Percentiles rank a stretch among this genome's conserved stretches.
These are phyloP conservation scores for Phaeodactylum tricornutum DNA, from an alignment of 108 stramenopile species.

Conservation along the genomic window DNA sequence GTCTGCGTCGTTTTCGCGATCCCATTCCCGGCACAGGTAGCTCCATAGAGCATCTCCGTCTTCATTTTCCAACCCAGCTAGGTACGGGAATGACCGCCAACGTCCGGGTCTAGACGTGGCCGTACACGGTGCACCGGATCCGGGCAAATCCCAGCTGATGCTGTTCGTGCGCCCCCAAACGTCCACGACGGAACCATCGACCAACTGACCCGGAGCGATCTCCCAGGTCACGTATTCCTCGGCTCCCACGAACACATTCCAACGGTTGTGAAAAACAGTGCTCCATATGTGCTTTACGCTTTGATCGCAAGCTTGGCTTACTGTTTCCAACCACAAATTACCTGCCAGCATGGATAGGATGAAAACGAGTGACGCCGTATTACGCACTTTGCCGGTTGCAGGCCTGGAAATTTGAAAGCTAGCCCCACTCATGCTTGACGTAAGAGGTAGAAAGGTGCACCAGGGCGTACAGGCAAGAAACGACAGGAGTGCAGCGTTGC, in stretches of 20 bases:
- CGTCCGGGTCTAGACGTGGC: slow-evolving; percentile 69
- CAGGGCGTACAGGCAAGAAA: slow-evolving; percentile 64
- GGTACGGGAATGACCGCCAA: slow-evolving; percentile 79
- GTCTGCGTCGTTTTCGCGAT: slow-evolving; percentile 38
- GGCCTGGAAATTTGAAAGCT: no score
- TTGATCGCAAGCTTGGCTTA: slow-evolving; percentile 54
- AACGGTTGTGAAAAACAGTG: slow-evolving; percentile 70
- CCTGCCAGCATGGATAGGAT: slow-evolving; percentile 33
- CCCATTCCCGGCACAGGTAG: slow-evolving; percentile 80
- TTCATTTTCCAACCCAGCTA: slow-evolving; percentile 66
- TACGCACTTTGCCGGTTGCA: not conserved
- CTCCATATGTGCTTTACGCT: slow-evolving; percentile 56
- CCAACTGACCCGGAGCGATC: slow-evolving; percentile 67
- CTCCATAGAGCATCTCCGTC: slow-evolving; percentile 67
- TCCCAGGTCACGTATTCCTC: slow-evolving; percentile 89
- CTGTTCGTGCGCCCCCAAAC: slow-evolving; percentile 55
- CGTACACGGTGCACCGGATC: slow-evolving; percentile 73
- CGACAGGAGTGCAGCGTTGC: slow-evolving; percentile 68
- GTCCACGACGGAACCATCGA: slow-evolving; percentile 75
- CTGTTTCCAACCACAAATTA: slow-evolving; percentile 67
- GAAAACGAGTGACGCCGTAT: slow-evolving; percentile 5
- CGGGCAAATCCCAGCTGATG: slow-evolving; percentile 72
- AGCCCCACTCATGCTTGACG: slow-evolving; percentile 7
- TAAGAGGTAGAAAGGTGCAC: slow-evolving; percentile 45
- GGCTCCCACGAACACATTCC: slow-evolving; percentile 85